Evolutionary conservation across 805 yeast genomes (phyloP).

Genomic region (Candida dajiaensis): DNA sequence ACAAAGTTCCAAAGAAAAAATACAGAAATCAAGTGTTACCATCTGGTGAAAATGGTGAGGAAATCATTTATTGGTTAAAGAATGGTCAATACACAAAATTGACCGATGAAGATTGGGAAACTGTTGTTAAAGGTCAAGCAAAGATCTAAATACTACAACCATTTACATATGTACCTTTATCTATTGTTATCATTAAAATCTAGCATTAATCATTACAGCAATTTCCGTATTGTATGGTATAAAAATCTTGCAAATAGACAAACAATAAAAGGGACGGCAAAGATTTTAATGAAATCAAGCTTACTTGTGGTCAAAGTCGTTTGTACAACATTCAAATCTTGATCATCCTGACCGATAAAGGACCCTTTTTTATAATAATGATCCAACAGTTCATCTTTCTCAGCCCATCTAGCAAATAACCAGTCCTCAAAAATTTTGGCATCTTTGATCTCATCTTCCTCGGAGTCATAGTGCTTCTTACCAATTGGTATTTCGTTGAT

Average conservation of each 20-base stretch:
- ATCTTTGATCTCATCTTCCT: slow-evolving; percentile 33
- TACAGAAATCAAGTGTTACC: slow-evolving; percentile 68
- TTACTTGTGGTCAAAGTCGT: slow-evolving; percentile 18
- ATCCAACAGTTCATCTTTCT: slow-evolving; percentile 72
- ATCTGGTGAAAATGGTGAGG: slow-evolving; percentile 53
- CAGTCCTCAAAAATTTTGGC: slow-evolving; percentile 59
- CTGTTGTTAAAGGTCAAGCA: slow-evolving; percentile 20
- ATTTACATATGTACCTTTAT: too few relatives aligned
- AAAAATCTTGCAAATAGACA: slow-evolving; percentile 14
- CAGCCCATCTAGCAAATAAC: slow-evolving; percentile 68
- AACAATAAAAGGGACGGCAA: slow-evolving; percentile 26
- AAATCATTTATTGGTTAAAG: slow-evolving; percentile 67
- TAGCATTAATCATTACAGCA: neutral
- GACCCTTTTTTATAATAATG: slow-evolving; percentile 49
- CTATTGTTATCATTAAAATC: neutral
- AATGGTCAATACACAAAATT: slow-evolving; percentile 48
- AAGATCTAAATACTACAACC: slow-evolving; percentile 9
- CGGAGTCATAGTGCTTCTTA: slow-evolving; percentile 38
- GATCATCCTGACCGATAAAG: slow-evolving; percentile 29
- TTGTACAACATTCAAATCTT: slow-evolving; percentile 9
- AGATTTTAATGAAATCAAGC: slow-evolving; percentile 27
- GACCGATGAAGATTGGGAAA: slow-evolving; percentile 51
- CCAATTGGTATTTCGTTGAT: slow-evolving; percentile 61
- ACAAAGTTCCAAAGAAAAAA: slow-evolving; percentile 67
- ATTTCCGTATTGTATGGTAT: neutral